Percentiles rank a stretch among this genome's conserved stretches.
Conservation (phyloP, 1,139 yeast species). For the Suhomyces atakaporum region DNA sequence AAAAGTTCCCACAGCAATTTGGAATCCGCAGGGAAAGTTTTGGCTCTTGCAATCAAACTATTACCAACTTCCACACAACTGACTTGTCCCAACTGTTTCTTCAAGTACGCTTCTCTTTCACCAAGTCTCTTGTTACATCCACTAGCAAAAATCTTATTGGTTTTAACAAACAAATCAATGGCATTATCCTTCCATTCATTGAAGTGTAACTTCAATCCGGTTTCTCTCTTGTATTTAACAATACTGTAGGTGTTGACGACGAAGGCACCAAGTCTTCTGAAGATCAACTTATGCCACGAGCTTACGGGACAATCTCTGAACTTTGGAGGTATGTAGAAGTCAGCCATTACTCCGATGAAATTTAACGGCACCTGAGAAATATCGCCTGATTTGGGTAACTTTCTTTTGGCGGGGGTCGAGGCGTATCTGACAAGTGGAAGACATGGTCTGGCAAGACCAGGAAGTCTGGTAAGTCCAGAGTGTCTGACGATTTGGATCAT, state of each 20-base stretch:
- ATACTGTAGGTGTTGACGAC: slow-evolving; percentile 67
- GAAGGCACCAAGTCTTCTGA: slow-evolving; percentile 50
- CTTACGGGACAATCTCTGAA: slow-evolving; percentile 31
- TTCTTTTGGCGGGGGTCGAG: slow-evolving; percentile 19
- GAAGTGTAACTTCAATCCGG: slow-evolving; percentile 65
- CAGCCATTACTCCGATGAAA: slow-evolving; percentile 45
- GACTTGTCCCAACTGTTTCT: slow-evolving; percentile 45
- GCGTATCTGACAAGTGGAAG: slow-evolving; percentile 10
- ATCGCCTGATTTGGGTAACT: slow-evolving; percentile 26
- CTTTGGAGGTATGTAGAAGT: slow-evolving; percentile 47
- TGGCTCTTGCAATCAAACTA: slow-evolving; percentile 43
- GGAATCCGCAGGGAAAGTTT: slow-evolving; percentile 57
- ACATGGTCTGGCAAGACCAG: slow-evolving; percentile 4
- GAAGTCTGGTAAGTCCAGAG: slow-evolving; percentile 4
- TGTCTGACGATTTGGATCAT: slow-evolving; percentile 9
- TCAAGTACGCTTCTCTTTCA: slow-evolving; percentile 43
- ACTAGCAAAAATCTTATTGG: slow-evolving; percentile 68
- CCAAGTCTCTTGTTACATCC: slow-evolving; percentile 36
- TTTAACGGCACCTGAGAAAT: slow-evolving; percentile 43
- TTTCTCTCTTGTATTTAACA: slow-evolving; percentile 61
- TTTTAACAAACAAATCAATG: slow-evolving; percentile 62
- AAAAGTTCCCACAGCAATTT: slow-evolving; percentile 75
- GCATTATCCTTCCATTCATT: slow-evolving; percentile 74
- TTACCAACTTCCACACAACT: slow-evolving; percentile 58
- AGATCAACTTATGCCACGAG: slow-evolving; percentile 42